Evolutionary conservation across 768 basidiomycete genomes (phyloP).

Genomic region (Porpolomopsis calyptriformis): DNA sequence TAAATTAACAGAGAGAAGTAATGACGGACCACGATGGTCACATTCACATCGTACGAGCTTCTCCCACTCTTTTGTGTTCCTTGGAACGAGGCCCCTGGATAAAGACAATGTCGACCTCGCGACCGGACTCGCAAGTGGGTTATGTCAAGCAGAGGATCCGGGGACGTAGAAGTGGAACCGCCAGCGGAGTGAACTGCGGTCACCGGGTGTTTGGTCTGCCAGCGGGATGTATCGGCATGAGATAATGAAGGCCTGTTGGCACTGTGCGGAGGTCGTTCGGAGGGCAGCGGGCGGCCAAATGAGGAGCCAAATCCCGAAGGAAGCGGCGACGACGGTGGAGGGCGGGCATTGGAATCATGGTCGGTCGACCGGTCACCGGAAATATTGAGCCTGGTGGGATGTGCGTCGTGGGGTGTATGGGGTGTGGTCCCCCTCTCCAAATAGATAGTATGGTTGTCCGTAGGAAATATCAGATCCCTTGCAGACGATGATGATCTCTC

Average conservation of each 20-base stretch:
- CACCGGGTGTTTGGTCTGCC: background rate
- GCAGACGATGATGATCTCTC: slow-evolving; percentile 25
- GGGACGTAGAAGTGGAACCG: slow-evolving; percentile 14
- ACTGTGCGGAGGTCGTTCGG: too few species aligned
- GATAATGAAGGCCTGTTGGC: too few species aligned
- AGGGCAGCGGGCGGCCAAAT: too few species aligned
- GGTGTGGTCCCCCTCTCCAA: slow-evolving; percentile 15
- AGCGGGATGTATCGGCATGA: background rate
- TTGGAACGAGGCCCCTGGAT: slow-evolving; percentile 80
- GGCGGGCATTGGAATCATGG: background rate
- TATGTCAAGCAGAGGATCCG: slow-evolving; percentile 59
- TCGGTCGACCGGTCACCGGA: background rate
- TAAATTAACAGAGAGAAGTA: slow-evolving; percentile 7
- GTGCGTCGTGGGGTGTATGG: slow-evolving; percentile 24
- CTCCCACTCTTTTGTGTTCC: slow-evolving; percentile 93
- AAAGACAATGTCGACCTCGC: slow-evolving; percentile 65
- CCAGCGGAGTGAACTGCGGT: background rate
- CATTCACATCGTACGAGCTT: slow-evolving; percentile 89
- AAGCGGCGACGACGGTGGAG: background rate
- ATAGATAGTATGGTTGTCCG: slow-evolving; percentile 12
- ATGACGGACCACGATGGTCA: slow-evolving; percentile 76
- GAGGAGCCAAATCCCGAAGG: background rate
- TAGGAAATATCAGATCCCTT: slow-evolving; percentile 12
- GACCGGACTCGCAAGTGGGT: slow-evolving; percentile 66
- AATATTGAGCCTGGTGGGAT: background rate